These are phyloP conservation scores for Hypoxylon trugodes DNA, from an alignment of 495 filamentous ascomycete species.

Conservation along the genomic window DNA sequence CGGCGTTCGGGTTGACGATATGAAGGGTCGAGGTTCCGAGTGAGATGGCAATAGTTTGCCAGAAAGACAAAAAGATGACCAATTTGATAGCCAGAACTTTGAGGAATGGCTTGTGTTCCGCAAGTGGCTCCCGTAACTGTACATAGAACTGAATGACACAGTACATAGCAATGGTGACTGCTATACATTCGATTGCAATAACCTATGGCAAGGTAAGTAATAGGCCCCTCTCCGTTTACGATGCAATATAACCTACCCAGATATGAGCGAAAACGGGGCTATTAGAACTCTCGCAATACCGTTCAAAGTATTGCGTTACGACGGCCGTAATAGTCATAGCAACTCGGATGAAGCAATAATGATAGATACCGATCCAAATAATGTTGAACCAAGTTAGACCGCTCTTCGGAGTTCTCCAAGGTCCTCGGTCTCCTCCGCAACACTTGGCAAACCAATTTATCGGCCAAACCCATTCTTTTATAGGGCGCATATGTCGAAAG, in stretches of 20 bases:
- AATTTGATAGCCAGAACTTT: slow-evolving; percentile 91
- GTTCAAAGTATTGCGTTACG: slow-evolving; percentile 69
- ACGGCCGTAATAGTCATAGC: slow-evolving; percentile 84
- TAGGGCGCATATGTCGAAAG: slow-evolving; percentile 71
- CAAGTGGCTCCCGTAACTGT: slow-evolving; percentile 73
- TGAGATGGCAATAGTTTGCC: slow-evolving; percentile 80
- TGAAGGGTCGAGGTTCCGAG: slow-evolving; percentile 69
- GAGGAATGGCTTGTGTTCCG: slow-evolving; percentile 76
- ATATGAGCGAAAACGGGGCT: slow-evolving; percentile 82
- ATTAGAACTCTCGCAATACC: slow-evolving; percentile 82
- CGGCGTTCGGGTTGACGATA: slow-evolving; percentile 66
- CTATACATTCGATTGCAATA: slow-evolving; percentile 71
- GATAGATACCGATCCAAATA: slow-evolving; percentile 86
- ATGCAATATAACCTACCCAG: slow-evolving; percentile 66
- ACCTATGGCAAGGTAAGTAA: slow-evolving; percentile 55
- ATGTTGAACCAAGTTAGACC: slow-evolving; percentile 96
- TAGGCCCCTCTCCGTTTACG: slow-evolving; percentile 8
- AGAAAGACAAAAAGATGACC: slow-evolving; percentile 95
- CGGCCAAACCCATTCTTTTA: slow-evolving; percentile 80
- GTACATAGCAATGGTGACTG: slow-evolving; percentile 91
- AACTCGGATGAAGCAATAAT: slow-evolving; percentile 90
- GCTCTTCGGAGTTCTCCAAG: slow-evolving; percentile 77
- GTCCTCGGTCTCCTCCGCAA: slow-evolving; percentile 69
- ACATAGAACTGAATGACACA: slow-evolving; percentile 90
- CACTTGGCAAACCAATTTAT: slow-evolving; percentile 73